These are phyloP conservation scores for Eucalyptus dawsonii DNA, from an alignment of 345 rosid genomes.

Conservation along the genomic window DNA sequence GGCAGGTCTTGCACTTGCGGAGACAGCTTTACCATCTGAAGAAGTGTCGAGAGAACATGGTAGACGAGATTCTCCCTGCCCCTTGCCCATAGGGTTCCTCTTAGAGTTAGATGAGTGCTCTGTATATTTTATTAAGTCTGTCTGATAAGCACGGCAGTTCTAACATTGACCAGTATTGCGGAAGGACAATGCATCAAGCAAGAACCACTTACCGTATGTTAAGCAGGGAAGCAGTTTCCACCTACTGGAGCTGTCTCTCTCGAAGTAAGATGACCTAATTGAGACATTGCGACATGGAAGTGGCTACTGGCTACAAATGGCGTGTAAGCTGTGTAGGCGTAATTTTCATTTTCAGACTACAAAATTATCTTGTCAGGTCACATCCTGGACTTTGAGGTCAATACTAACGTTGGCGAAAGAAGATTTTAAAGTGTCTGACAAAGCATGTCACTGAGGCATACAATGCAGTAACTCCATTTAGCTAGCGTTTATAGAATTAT, in stretches of 20 bases:
- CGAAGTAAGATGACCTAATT: neutral
- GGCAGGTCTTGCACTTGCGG: no score
- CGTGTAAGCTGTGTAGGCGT: neutral
- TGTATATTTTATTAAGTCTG: neutral
- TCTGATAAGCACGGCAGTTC: neutral
- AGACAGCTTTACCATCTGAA: no score
- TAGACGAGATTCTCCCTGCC: constrained; percentile 55
- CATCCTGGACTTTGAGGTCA: neutral
- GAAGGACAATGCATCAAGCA: neutral
- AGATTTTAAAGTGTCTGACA: neutral
- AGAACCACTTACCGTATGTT: neutral
- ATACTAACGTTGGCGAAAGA: neutral
- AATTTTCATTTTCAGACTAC: neutral
- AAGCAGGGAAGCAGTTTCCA: neutral
- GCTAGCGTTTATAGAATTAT: neutral
- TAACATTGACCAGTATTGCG: neutral
- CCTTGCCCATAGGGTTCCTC: constrained; percentile 12
- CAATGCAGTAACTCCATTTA: neutral
- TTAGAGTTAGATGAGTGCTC: neutral
- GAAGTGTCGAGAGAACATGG: constrained; percentile 44
- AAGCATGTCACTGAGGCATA: neutral
- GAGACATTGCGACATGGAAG: neutral
- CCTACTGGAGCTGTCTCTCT: neutral
- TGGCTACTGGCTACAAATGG: neutral
- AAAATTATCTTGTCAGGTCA: neutral